Percentiles rank a stretch among this genome's conserved stretches.
phyloP scores from a whole-genome alignment of 768 basidiomycete species.

The Epithele typhae region DNA sequence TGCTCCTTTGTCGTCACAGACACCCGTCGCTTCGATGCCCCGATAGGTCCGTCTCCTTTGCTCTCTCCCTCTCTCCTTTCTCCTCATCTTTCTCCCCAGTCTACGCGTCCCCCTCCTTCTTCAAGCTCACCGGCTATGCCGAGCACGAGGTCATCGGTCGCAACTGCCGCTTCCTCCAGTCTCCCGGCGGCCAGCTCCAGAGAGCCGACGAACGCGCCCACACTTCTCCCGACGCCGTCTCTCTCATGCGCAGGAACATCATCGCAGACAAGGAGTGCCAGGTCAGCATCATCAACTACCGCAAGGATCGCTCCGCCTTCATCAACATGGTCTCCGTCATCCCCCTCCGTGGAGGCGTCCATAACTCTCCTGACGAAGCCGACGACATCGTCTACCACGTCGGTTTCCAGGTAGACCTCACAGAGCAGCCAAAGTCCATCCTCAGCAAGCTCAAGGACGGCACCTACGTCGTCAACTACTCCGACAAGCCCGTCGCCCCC shows the following conservation, averaged over 20 bases:
- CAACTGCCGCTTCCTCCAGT: constrained; percentile 90
- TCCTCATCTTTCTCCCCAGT: constrained; percentile 31
- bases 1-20: constrained; percentile 94
- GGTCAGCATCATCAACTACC: constrained; percentile 81
- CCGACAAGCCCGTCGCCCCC: constrained; percentile 16
- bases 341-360: constrained; percentile 63
- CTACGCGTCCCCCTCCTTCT: constrained; percentile 86
- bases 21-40: constrained; percentile 70
- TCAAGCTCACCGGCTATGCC: constrained; percentile 66
- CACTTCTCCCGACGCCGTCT: constrained; percentile 63
- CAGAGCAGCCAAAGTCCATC: constrained; percentile 81
- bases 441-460: constrained; percentile 77
- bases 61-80: neutral
- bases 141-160: constrained; percentile 78
- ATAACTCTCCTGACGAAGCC: constrained; percentile 44
- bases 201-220: constrained; percentile 52
- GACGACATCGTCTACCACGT: constrained; percentile 82
- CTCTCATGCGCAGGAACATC: constrained; percentile 62
- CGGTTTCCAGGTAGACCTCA: constrained; percentile 94
- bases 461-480: constrained; percentile 67
- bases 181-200: constrained; percentile 56
- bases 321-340: constrained; percentile 91
- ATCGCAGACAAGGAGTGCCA: constrained; percentile 84
- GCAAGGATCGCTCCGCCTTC: constrained; percentile 80
- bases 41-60: constrained; percentile 41